Base-by-base conservation (phyloP, 176 grass and related monocot genomes). In the Oryza coarctata region DNA sequence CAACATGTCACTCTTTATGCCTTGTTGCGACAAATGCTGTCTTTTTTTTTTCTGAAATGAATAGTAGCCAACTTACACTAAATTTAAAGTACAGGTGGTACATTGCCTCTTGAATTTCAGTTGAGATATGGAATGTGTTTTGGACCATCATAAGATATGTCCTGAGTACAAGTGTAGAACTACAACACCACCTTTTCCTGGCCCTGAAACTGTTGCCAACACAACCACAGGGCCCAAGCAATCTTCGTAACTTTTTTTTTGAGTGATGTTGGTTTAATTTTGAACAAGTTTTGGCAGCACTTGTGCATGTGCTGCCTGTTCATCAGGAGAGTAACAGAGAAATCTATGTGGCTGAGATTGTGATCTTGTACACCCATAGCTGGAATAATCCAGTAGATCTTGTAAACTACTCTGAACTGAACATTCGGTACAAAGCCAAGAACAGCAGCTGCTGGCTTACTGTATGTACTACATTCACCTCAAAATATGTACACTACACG, bases 1-100 rank as follows among this genome's bases (percentile, higher is more conserved):
- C 79, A 77, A 65, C 38, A 72, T 39, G 73, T 6, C 32, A 62
- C 88, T 78, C 82, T 85, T 36, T 36, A n/a, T 25, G 29, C 14
- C 34, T 52, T 69, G 15, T 35, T 15, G 15, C 3, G 23, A 6
- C 69, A 74, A 69, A 18, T 14, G 50, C 55, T 58, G 17, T 23
- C 55, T n/a, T 23, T 50, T 4, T 47, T 58, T 0, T 23, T 22
- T 13, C 1, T 6, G 12, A 4, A 18, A 65, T 4, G 9, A 65
- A 20, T 33, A 74, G 34, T 25, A 39, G 12, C 25, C 55, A 55
- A n/a, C 50, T 55, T 55, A 3, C 12, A 47, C 50, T 55, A 55
- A n/a, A 55, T 55, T n/a, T 55, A n/a, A 55, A 55, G 50, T 55
- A 22, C 50, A 55, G 18, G 50, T 55, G 10, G 43, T 45, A 45